These are phyloP conservation scores for Gynandropsis gynandra DNA, from an alignment of 345 rosid species.

Conservation along the genomic window DNA sequence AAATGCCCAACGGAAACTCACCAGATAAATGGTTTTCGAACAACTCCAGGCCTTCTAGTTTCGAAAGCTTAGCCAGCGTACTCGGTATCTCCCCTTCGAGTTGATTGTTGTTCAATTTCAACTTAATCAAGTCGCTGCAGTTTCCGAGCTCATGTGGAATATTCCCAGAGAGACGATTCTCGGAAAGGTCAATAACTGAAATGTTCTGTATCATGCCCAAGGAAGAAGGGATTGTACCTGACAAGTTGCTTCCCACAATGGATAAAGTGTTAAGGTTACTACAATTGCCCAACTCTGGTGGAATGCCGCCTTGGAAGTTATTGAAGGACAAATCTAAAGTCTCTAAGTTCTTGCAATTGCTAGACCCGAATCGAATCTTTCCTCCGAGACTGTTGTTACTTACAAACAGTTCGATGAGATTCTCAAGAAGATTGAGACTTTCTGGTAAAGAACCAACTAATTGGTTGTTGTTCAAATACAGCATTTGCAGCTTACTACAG, in stretches of 20 bases:
- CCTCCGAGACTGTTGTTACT: conserved; percentile 43
- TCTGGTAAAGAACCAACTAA: conserved; percentile 52
- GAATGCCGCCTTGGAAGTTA: conserved; percentile 47
- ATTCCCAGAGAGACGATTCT: conserved; percentile 56
- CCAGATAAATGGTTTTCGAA: conserved; percentile 55
- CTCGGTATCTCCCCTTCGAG: conserved; percentile 61
- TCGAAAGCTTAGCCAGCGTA: conserved; percentile 44
- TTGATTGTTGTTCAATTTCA: conserved; percentile 44
- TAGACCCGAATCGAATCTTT: conserved; percentile 38
- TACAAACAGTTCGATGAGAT: conserved; percentile 39
- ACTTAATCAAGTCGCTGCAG: conserved; percentile 45
- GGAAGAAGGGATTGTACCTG: conserved; percentile 60
- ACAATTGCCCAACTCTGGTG: conserved; percentile 50
- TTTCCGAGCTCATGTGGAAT: conserved; percentile 65
- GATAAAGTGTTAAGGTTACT: conserved; percentile 38
- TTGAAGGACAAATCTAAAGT: conserved; percentile 54
- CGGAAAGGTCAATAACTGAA: conserved; percentile 42
- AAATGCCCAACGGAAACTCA: conserved; percentile 59
- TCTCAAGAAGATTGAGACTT: conserved; percentile 45
- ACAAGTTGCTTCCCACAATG: conserved; percentile 40
- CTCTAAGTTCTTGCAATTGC: conserved; percentile 39
- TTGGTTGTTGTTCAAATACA: conserved; percentile 39
- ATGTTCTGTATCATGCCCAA: conserved; percentile 48
- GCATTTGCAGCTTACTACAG: conserved; percentile 38
- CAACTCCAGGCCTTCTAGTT: conserved; percentile 48